These are phyloP conservation scores for Metschnikowia dekortorum DNA, from an alignment of 805 yeast species.

Conservation along the genomic window DNA sequence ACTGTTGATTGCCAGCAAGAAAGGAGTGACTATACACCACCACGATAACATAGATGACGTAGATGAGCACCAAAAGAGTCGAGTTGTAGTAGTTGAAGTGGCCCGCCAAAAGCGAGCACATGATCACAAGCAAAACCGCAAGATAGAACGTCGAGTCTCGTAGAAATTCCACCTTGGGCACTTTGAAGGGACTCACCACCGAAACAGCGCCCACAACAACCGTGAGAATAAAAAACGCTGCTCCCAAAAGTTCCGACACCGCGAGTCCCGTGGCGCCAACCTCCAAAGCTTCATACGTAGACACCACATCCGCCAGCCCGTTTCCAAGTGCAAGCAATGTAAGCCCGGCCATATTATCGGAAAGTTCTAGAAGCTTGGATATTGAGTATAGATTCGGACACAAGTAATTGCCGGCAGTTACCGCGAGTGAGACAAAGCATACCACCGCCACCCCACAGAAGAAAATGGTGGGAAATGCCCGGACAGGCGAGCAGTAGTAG, in stretches of 20 bases:
- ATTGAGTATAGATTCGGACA: slow-evolving; percentile 74
- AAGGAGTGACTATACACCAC: slow-evolving; percentile 29
- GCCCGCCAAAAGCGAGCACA: slow-evolving; percentile 54
- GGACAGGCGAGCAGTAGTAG: slow-evolving; percentile 26
- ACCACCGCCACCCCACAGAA: slow-evolving; percentile 26
- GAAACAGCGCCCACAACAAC: slow-evolving; percentile 80
- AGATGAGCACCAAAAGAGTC: slow-evolving; percentile 49
- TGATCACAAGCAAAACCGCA: slow-evolving; percentile 43
- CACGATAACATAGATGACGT: slow-evolving; percentile 52
- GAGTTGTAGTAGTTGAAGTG: slow-evolving; percentile 54
- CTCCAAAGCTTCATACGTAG: slow-evolving; percentile 78
- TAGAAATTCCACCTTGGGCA: slow-evolving; percentile 48
- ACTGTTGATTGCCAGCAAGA: slow-evolving; percentile 5
- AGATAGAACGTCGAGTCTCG: slow-evolving; percentile 61
- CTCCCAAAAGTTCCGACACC: slow-evolving; percentile 86
- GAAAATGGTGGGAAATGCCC: slow-evolving; percentile 14
- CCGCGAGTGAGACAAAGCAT: slow-evolving; percentile 62
- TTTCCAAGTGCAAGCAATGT: slow-evolving; percentile 88
- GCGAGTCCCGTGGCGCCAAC: slow-evolving; percentile 74
- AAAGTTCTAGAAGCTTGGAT: slow-evolving; percentile 55
- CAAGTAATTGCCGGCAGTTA: slow-evolving; percentile 76
- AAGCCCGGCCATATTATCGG: slow-evolving; percentile 79
- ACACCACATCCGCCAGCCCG: slow-evolving; percentile 85
- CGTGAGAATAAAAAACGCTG: slow-evolving; percentile 76
- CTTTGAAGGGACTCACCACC: slow-evolving; percentile 57